Evolutionary conservation across 768 basidiomycete species (phyloP).

Genomic region (Daedaleopsis nitida): DNA sequence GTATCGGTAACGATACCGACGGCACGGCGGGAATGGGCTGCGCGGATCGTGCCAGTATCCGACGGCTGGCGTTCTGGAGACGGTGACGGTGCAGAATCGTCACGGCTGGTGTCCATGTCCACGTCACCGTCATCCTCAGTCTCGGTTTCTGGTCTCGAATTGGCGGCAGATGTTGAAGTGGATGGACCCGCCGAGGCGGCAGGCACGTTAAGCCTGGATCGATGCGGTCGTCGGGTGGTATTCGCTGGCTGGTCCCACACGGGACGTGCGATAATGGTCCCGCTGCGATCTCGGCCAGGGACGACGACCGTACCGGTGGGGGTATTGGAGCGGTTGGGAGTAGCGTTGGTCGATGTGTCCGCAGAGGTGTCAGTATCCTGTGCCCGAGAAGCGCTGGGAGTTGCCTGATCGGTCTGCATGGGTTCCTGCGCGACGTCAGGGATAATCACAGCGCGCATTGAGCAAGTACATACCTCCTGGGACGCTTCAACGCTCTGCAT

Average conservation of each 20-base stretch:
- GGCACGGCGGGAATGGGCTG: constrained; percentile 40
- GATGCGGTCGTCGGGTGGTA: constrained; percentile 25
- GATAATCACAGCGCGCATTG: background rate
- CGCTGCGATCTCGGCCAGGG: constrained; percentile 68
- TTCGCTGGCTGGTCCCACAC: constrained; percentile 51
- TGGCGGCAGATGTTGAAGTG: constrained; percentile 41
- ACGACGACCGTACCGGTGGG: constrained; percentile 65
- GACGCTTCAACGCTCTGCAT: constrained; percentile 2
- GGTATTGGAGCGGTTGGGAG: constrained; percentile 59
- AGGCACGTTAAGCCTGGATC: constrained; percentile 20
- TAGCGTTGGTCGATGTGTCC: constrained; percentile 60
- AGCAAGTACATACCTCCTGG: constrained; percentile 12
- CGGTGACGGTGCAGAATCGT: constrained; percentile 32
- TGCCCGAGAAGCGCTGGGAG: constrained; percentile 35
- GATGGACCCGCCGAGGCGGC: constrained; percentile 31
- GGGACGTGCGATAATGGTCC: constrained; percentile 70
- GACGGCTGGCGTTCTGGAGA: constrained; percentile 33
- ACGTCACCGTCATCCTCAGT: constrained; percentile 78
- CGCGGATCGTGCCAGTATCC: constrained; percentile 26
- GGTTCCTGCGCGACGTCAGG: constrained; percentile 23
- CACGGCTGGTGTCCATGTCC: constrained; percentile 47
- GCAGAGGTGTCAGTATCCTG: constrained; percentile 64
- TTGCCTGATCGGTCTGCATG: constrained; percentile 26
- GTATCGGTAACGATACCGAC: constrained; percentile 52
- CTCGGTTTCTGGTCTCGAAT: constrained; percentile 71